phyloP scores from a whole-genome alignment of 2,329 filamentous ascomycete genomes.

The Epichloe elymi region DNA sequence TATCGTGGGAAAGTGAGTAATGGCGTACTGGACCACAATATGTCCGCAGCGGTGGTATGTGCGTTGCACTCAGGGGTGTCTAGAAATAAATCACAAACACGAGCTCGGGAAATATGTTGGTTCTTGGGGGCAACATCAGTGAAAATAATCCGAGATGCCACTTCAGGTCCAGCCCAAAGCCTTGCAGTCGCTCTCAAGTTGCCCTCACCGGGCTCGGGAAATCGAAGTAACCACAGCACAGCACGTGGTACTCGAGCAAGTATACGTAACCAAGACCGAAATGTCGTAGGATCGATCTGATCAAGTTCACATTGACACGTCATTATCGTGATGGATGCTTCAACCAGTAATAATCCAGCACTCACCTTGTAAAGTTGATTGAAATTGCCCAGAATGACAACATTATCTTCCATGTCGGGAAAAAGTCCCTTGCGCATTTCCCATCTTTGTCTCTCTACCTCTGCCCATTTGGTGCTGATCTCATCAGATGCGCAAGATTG shows the following conservation, averaged over 20 bases:
- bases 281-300: conserved; percentile 92
- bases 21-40: conserved; percentile 92
- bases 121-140: conserved; percentile 95
- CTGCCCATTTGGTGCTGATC: conserved; percentile 59
- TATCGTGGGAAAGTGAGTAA: conserved; percentile 83
- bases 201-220: conserved; percentile 82
- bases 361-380: conserved; percentile 95
- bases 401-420: conserved; percentile 65
- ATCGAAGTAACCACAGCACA: conserved; percentile 89
- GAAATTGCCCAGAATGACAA: conserved; percentile 91
- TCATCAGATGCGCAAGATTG: conserved; percentile 72
- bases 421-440: conserved; percentile 88
- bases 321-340: not conserved
- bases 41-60: conserved; percentile 91
- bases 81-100: conserved; percentile 86
- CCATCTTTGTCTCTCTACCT: conserved; percentile 75
- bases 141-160: conserved; percentile 79
- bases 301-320: not conserved
- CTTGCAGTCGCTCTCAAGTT: conserved; percentile 71
- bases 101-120: conserved; percentile 81
- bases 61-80: conserved; percentile 98
- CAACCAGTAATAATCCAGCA: not conserved
- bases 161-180: conserved; percentile 72
- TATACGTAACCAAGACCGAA: conserved; percentile 90
- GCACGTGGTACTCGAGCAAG: conserved; percentile 74